Percentiles rank a stretch among this genome's conserved stretches.
Conservation (phyloP, 768 basidiomycete species). For the Tricholoma bakamatsutake region DNA sequence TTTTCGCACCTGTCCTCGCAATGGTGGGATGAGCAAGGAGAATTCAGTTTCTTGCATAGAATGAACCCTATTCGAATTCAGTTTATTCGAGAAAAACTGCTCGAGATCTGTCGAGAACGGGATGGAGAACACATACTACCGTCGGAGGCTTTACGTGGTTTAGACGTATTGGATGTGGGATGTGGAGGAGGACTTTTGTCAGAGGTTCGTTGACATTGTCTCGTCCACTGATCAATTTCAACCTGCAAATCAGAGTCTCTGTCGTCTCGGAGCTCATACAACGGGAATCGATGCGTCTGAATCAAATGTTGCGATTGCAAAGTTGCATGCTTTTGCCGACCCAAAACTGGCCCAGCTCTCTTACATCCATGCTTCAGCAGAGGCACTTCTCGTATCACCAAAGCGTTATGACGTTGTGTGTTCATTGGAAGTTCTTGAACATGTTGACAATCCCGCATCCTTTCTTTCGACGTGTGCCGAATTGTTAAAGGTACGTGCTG, state of each 20-base stretch:
- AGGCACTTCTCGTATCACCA: conserved; percentile 58
- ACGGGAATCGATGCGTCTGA: conserved; percentile 89
- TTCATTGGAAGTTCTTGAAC: conserved; percentile 97
- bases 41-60: conserved; percentile 80
- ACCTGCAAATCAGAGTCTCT: conserved; percentile 55
- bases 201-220: conserved; percentile 50
- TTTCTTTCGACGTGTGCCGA: conserved; percentile 81
- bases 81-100: conserved; percentile 74
- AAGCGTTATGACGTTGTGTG: conserved; percentile 87
- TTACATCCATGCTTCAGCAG: conserved; percentile 73
- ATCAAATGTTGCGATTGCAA: conserved; percentile 82
- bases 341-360: conserved; percentile 43
- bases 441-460: conserved; percentile 85
- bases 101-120: conserved; percentile 57
- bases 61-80: conserved; percentile 92
- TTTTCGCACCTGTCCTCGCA: conserved; percentile 74
- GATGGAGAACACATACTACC: conserved; percentile 28
- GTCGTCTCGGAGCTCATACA: conserved; percentile 83
- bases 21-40: conserved; percentile 93
- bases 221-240: background rate
- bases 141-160: conserved; percentile 45
- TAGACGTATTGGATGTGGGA: conserved; percentile 83
- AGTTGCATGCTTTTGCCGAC: conserved; percentile 75
- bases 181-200: conserved; percentile 94
- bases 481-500: conserved; percentile 70